Percentiles rank a stretch among this genome's conserved stretches.
phyloP scores from a whole-genome alignment of 805 yeast genomes.

The Metschnikowia continentalis region DNA sequence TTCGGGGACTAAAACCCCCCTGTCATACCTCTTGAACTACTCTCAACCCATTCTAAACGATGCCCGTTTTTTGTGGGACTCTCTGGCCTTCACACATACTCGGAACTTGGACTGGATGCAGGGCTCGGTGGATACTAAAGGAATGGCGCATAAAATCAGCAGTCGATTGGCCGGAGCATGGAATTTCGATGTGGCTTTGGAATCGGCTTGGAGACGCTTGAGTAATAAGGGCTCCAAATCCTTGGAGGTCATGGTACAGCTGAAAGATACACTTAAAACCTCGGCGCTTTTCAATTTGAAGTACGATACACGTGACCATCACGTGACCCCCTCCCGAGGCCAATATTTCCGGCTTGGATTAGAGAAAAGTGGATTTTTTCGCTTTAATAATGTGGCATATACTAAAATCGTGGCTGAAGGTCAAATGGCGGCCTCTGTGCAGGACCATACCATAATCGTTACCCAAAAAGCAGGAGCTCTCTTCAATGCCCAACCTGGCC shows the following conservation, averaged over 20 bases:
- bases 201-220: slow-evolving; percentile 41
- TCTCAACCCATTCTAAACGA: slow-evolving; percentile 43
- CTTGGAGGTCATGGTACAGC: slow-evolving; percentile 30
- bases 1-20: slow-evolving; percentile 46
- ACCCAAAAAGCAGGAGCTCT: slow-evolving; percentile 34
- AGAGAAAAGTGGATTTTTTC: slow-evolving; percentile 32
- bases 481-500: slow-evolving; percentile 14
- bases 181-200: slow-evolving; percentile 48
- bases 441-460: slow-evolving; percentile 20
- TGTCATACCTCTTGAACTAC: slow-evolving; percentile 47
- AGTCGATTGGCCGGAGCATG: slow-evolving; percentile 30
- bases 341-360: slow-evolving; percentile 31
- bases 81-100: slow-evolving; percentile 39
- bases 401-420: slow-evolving; percentile 41
- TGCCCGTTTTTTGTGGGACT: slow-evolving; percentile 38
- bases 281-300: slow-evolving; percentile 36
- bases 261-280: slow-evolving; percentile 46
- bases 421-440: slow-evolving; percentile 27
- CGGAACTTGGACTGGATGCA: slow-evolving; percentile 47
- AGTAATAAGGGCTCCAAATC: slow-evolving; percentile 28
- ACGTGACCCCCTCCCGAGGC: slow-evolving; percentile 43
- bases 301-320: slow-evolving; percentile 44
- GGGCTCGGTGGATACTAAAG: slow-evolving; percentile 42
- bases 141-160: slow-evolving; percentile 38
- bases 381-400: slow-evolving; percentile 25